A percentile compares a stretch with the other conserved stretches of the same genome.
Evolutionary conservation across 495 filamentous ascomycete species (phyloP).

Genomic region (Xylaria cubensis): DNA sequence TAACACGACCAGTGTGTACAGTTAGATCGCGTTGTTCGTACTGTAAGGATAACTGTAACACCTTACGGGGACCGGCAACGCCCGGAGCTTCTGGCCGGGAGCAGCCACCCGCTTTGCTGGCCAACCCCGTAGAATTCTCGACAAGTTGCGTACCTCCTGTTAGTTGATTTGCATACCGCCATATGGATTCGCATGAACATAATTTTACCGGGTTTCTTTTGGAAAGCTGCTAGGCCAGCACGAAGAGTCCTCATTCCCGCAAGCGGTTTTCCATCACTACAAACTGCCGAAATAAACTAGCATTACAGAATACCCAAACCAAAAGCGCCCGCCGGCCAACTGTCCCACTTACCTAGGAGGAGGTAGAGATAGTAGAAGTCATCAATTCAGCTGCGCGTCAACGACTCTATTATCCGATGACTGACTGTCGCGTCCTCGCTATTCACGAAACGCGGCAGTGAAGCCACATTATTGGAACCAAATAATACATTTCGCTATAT

Average conservation of each 20-base stretch:
- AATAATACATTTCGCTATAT: neutral
- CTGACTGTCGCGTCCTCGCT: neutral
- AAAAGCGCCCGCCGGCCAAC: neutral
- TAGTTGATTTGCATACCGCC: neutral
- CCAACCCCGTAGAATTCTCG: slow-evolving; percentile 1
- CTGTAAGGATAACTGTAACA: slow-evolving; percentile 23
- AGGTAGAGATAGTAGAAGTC: neutral
- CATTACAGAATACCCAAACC: neutral
- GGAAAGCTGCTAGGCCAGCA: neutral
- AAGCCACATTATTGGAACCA: neutral
- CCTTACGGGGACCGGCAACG: slow-evolving; percentile 10
- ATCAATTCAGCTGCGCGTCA: slow-evolving; percentile 6
- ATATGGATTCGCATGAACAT: neutral
- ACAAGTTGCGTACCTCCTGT: neutral
- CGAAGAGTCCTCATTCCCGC: no score
- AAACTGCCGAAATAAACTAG: neutral
- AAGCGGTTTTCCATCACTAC: neutral
- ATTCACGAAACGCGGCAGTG: neutral
- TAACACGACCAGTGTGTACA: neutral
- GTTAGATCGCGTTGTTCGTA: neutral
- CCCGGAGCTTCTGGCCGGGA: slow-evolving; percentile 6
- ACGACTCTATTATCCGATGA: slow-evolving; percentile 6
- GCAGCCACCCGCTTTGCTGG: neutral
- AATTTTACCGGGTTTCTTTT: neutral
- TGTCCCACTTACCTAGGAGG: neutral